phyloP scores from a whole-genome alignment of 352 stramenopile species.

The Pythium rhizo-oryzae region DNA sequence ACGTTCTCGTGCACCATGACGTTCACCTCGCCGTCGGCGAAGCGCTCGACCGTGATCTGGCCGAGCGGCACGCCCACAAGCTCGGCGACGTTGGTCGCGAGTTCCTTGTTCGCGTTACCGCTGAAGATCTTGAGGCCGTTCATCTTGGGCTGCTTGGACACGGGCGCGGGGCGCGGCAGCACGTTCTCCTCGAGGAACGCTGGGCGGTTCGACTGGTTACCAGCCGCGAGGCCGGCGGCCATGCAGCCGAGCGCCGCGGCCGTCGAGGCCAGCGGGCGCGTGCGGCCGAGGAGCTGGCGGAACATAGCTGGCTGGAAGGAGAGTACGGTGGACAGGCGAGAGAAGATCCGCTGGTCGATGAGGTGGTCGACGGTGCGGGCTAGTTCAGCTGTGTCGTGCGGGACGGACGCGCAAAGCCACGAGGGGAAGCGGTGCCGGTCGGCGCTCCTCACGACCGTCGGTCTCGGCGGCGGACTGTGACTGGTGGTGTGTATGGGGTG shows the following conservation, averaged over 20 bases:
- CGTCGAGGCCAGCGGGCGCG: conserved; percentile 48
- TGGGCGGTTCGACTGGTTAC: conserved; percentile 36
- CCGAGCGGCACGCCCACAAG: conserved; percentile 97
- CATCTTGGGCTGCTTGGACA: conserved; percentile 89
- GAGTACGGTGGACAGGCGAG: not conserved
- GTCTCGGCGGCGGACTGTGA: too few relatives aligned
- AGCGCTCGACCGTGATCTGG: conserved; percentile 97
- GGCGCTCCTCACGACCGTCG: conserved; percentile 3
- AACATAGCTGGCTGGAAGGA: conserved; percentile 50
- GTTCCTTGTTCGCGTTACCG: conserved; percentile 97
- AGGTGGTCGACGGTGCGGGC: conserved; percentile 7
- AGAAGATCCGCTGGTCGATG: conserved; percentile 19
- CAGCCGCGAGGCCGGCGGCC: conserved; percentile 47
- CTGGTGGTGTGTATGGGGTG: conserved; percentile 30
- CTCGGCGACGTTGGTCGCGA: conserved; percentile 97
- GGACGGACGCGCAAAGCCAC: conserved; percentile 1
- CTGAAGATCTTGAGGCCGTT: conserved; percentile 98
- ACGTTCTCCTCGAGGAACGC: conserved; percentile 57
- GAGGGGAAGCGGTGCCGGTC: conserved; percentile 14
- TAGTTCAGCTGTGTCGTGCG: conserved; percentile 17
- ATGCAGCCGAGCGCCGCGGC: conserved; percentile 54
- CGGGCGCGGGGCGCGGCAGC: conserved; percentile 51
- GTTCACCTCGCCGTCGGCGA: conserved; percentile 99
- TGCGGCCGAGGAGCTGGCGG: conserved; percentile 63
- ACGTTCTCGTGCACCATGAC: conserved; percentile 99